phyloP scores from a whole-genome alignment of 345 rosid genomes.

The Clarkia xantiana region DNA sequence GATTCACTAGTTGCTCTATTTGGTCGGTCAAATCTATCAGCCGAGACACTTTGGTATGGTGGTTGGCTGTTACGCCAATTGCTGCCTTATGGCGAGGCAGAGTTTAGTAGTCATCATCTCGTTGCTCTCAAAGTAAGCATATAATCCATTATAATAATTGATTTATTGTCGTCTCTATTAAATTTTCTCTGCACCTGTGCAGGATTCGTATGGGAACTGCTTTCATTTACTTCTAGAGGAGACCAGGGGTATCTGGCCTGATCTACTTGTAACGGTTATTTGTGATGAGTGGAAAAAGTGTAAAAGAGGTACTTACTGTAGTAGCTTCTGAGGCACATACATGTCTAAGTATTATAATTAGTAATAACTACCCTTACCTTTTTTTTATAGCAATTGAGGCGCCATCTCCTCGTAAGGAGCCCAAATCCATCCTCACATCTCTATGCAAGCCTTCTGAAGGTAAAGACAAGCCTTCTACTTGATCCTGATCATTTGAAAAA shows the following conservation, averaged over 20 bases:
- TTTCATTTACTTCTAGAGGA: slow-evolving; percentile 35
- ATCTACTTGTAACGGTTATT: slow-evolving; percentile 52
- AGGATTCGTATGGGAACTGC: slow-evolving; percentile 64
- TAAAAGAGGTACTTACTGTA: slow-evolving; percentile 54
- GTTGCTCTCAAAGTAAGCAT: slow-evolving; percentile 54
- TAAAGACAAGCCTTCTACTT: slow-evolving; percentile 17
- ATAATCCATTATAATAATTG: too few relatives aligned
- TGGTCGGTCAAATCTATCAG: slow-evolving; percentile 72
- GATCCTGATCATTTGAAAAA: neutral
- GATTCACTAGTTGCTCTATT: slow-evolving; percentile 79
- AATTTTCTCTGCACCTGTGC: slow-evolving; percentile 3
- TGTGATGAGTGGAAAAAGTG: slow-evolving; percentile 92
- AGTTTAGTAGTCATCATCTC: slow-evolving; percentile 70
- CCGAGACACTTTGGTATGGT: slow-evolving; percentile 92
- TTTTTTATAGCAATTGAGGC: slow-evolving; percentile 69
- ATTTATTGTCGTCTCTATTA: too few relatives aligned
- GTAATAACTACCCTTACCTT: too few relatives aligned
- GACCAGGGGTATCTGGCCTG: slow-evolving; percentile 70
- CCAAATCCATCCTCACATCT: slow-evolving; percentile 58
- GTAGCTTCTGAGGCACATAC: too few relatives aligned
- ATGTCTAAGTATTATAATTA: too few relatives aligned
- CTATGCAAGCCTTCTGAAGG: slow-evolving; percentile 43
- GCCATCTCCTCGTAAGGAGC: slow-evolving; percentile 70
- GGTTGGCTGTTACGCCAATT: slow-evolving; percentile 98
- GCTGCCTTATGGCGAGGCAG: slow-evolving; percentile 80